Conservation (phyloP, 768 basidiomycete genomes). For the Trametes cingulata region DNA sequence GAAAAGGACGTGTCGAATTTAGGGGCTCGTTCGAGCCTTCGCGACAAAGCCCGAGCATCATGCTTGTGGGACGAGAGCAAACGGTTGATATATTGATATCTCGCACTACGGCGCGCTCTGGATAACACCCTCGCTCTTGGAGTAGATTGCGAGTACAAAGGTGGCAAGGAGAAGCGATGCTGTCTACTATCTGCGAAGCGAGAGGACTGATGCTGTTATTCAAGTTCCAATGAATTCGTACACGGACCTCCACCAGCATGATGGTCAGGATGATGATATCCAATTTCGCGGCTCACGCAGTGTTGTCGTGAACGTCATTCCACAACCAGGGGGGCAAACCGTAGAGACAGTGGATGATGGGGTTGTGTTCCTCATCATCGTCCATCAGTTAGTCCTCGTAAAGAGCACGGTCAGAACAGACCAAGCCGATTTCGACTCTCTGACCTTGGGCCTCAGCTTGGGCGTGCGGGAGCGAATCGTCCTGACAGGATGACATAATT, state of each 20-base stretch:
- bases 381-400: background rate
- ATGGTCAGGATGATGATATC: background rate
- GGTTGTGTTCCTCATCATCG: background rate
- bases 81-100: slow-evolving; percentile 3
- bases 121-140: background rate
- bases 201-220: slow-evolving; percentile 4
- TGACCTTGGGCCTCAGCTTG: background rate
- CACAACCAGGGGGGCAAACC: background rate
- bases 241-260: slow-evolving; percentile 2
- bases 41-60: too few species aligned
- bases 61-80: background rate
- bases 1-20: too few species aligned
- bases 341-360: background rate
- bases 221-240: slow-evolving; percentile 8
- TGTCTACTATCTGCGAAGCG: slow-evolving; percentile 6
- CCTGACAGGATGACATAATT: background rate
- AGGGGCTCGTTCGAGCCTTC: too few species aligned
- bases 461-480: background rate
- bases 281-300: slow-evolving; percentile 1
- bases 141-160: background rate
- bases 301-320: background rate
- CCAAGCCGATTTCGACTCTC: too few species aligned
- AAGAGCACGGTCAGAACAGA: too few species aligned
- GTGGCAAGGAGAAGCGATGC: background rate
- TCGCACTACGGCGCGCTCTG: background rate